These are phyloP conservation scores for Tylopilus orsonianus DNA, from an alignment of 1,284 basidiomycete genomes.

Conservation along the genomic window DNA sequence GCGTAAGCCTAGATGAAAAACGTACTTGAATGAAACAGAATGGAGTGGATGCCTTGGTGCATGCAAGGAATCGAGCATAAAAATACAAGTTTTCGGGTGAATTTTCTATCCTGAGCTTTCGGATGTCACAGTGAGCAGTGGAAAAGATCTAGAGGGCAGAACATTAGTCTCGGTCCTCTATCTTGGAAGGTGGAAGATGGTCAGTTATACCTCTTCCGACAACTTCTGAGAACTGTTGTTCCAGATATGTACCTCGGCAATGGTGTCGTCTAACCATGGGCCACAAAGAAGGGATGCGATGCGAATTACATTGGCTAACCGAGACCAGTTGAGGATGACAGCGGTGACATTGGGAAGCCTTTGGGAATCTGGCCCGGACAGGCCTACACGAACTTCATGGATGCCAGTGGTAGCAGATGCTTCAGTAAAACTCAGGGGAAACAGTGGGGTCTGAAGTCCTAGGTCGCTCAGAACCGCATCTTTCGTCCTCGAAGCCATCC, in stretches of 20 bases:
- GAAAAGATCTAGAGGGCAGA: conserved; percentile 47
- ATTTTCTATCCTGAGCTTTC: conserved; percentile 54
- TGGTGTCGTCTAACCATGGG: conserved; percentile 44
- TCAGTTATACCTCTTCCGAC: conserved; percentile 39
- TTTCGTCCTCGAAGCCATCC: conserved; percentile 9
- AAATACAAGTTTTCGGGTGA: conserved; percentile 61
- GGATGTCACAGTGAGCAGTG: conserved; percentile 41
- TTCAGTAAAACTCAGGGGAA: conserved; percentile 22
- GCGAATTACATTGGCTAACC: conserved; percentile 56
- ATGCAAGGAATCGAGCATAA: conserved; percentile 64
- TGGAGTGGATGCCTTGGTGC: conserved; percentile 47
- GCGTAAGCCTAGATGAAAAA: neutral
- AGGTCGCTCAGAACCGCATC: conserved; percentile 19
- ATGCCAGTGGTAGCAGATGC: neutral
- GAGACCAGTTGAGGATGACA: conserved; percentile 65
- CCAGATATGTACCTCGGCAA: conserved; percentile 58
- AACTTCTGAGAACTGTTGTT: conserved; percentile 56
- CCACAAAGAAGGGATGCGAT: conserved; percentile 55
- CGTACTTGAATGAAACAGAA: conserved; percentile 66
- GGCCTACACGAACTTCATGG: conserved; percentile 18
- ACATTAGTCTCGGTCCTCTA: neutral
- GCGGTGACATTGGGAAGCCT: conserved; percentile 45
- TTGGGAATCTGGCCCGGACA: conserved; percentile 1
- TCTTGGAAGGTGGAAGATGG: neutral
- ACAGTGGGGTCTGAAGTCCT: conserved; percentile 14